phyloP scores from a whole-genome alignment of 2,329 filamentous ascomycete species.

The Cercospora beticola region DNA sequence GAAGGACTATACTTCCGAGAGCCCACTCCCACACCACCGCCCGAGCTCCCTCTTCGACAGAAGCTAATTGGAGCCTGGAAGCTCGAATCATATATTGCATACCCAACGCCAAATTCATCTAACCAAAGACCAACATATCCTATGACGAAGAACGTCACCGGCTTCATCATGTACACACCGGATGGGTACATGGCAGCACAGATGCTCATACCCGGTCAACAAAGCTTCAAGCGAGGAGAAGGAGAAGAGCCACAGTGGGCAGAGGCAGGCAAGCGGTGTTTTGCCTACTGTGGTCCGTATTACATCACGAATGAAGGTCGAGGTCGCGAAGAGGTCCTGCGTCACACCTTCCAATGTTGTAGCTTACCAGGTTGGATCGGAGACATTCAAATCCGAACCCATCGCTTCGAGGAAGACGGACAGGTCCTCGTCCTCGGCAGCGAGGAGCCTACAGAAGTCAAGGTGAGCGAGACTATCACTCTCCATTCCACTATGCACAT shows the following conservation, averaged over 20 bases:
- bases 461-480: conserved; percentile 27
- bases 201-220: conserved; percentile 41
- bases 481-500: background rate
- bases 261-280: conserved; percentile 41
- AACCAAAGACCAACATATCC: conserved; percentile 39
- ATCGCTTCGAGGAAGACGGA: conserved; percentile 42
- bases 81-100: conserved; percentile 42
- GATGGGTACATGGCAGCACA: conserved; percentile 43
- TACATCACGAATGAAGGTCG: conserved; percentile 40
- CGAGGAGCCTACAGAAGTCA: conserved; percentile 42
- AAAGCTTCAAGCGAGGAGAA: conserved; percentile 40
- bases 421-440: conserved; percentile 41
- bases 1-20: conserved; percentile 38
- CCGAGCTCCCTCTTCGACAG: conserved; percentile 33
- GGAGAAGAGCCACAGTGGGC: conserved; percentile 43
- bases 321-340: conserved; percentile 37
- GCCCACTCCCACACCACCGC: conserved; percentile 33
- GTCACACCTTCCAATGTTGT: conserved; percentile 42
- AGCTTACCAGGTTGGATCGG: conserved; percentile 43
- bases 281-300: conserved; percentile 41
- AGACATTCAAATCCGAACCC: conserved; percentile 40
- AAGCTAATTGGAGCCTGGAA: conserved; percentile 41
- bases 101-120: conserved; percentile 38
- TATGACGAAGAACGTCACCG: conserved; percentile 40
- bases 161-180: conserved; percentile 43